Evolutionary conservation across 768 basidiomycete species (phyloP), one percentile per base, ranked within the genome.

Genomic region (Glaciozyma antarctica): DNA sequence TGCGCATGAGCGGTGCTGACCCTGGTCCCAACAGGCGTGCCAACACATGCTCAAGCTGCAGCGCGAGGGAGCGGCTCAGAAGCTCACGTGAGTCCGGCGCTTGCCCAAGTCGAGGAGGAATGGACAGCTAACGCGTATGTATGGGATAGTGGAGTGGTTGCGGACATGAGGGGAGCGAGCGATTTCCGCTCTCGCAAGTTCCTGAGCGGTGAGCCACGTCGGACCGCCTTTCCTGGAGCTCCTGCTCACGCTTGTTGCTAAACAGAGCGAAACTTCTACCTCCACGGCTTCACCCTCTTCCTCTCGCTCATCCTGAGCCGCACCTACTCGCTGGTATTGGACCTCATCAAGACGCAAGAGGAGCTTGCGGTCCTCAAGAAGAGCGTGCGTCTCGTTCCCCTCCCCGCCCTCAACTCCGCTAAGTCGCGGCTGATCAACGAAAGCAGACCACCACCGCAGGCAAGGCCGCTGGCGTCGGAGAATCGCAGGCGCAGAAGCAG

Each of bases 231-330:
- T 49, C 53, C 44, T 28, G 17, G n/a, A 38, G 8, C 43, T 56
- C 19, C 24, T 30, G 19, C 44, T 17, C 22, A 5, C 13, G 5
- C 15, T 70, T 71, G 71, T 55, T 71, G 74, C n/a, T 44, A 34
- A 15, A 52, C 55, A 72, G 82, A 93, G 75, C 82, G 91, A 62
- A 95, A 94, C 75, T 85, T 86, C 64, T 97, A 97, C 76, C 82
- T 97, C 47, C 48, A 59, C 28, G 58, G 21, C 0, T 92, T 90
- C 77, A 90, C 88, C 65, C 82, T 99, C 54, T 95, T 97, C 85
- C 85, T 99, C 26, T 95, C 94, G 13, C 85, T 98, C 63, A 86
- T 95, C 71, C 84, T 97, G 71, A 87, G 92, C 3, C 86, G 93
- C 72, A 88, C 88, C 5, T 97, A 97, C 80, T 86, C 86, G 76